Percentiles rank a stretch among this genome's conserved stretches.
These are phyloP conservation scores for Arabis alpina DNA, from an alignment of 345 rosid species.

Conservation along the genomic window DNA sequence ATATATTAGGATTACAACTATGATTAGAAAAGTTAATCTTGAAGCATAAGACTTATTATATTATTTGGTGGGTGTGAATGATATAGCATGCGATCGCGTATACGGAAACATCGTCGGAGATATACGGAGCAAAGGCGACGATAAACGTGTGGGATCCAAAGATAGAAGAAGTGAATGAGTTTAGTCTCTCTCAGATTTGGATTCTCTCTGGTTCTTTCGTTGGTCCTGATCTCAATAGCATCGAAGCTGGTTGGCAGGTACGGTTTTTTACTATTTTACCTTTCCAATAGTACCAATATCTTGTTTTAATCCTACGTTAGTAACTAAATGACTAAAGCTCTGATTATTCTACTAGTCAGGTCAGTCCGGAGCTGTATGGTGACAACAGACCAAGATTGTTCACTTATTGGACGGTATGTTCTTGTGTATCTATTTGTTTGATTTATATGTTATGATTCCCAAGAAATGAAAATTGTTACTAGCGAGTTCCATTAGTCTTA, in stretches of 20 bases:
- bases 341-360: slow-evolving; percentile 93
- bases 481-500: slow-evolving; percentile 1
- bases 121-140: slow-evolving; percentile 88
- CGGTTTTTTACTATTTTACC: slow-evolving; percentile 26
- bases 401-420: slow-evolving; percentile 95
- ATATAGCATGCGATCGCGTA: slow-evolving; percentile 94
- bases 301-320: no score
- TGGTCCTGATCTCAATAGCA: slow-evolving; percentile 96
- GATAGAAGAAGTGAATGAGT: slow-evolving; percentile 82
- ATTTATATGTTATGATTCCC: slow-evolving; percentile 1
- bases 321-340: slow-evolving; percentile 42
- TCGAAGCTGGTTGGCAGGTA: slow-evolving; percentile 99
- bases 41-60: neutral
- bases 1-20: slow-evolving; percentile 34
- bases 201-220: slow-evolving; percentile 92
- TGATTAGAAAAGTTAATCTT: slow-evolving; percentile 16
- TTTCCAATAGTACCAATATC: neutral
- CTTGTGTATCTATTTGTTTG: slow-evolving; percentile 2
- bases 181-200: slow-evolving; percentile 98
- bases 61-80: slow-evolving; percentile 12
- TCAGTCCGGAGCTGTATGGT: slow-evolving; percentile 99
- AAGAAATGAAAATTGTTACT: neutral
- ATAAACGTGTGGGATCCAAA: slow-evolving; percentile 98
- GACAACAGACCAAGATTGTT: slow-evolving; percentile 93
- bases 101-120: slow-evolving; percentile 66